phyloP scores from a whole-genome alignment of 495 filamentous ascomycete genomes.

The Penicillium canescens region DNA sequence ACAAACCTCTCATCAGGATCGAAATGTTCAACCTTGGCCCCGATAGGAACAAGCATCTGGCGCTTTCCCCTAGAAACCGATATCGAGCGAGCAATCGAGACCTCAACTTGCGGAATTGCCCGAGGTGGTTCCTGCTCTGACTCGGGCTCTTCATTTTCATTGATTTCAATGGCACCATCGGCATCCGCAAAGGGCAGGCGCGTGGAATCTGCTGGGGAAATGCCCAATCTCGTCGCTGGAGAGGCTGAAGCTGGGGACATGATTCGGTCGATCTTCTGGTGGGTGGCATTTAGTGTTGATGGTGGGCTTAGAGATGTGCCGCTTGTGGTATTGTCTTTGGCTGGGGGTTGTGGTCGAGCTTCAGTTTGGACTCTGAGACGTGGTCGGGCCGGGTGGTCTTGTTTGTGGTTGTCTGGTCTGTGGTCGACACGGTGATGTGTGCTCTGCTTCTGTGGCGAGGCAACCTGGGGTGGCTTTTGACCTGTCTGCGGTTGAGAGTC shows the following conservation, averaged over 20 bases:
- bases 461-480: not conserved
- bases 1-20: conserved; percentile 30
- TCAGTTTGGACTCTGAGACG: conserved; percentile 1
- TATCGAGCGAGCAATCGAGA: conserved; percentile 44
- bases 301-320: conserved; percentile 11
- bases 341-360: conserved; percentile 7
- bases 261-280: conserved; percentile 11
- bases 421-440: not conserved
- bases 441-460: not conserved
- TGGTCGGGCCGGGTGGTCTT: not conserved
- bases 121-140: not conserved
- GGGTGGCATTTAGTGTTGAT: conserved; percentile 10
- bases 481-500: not conserved
- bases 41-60: conserved; percentile 40
- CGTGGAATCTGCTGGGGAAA: conserved; percentile 5
- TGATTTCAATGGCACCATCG: not conserved
- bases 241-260: conserved; percentile 20
- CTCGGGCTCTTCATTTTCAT: conserved; percentile 11
- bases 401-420: not conserved
- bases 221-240: conserved; percentile 6
- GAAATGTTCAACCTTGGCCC: conserved; percentile 23
- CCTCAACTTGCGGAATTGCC: conserved; percentile 29
- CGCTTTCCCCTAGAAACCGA: conserved; percentile 39
- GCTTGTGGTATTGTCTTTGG: conserved; percentile 12
- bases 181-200: conserved; percentile 18